These are phyloP conservation scores for Leishmania amazonensis DNA, from an alignment of 208 protist species.

Conservation along the genomic window DNA sequence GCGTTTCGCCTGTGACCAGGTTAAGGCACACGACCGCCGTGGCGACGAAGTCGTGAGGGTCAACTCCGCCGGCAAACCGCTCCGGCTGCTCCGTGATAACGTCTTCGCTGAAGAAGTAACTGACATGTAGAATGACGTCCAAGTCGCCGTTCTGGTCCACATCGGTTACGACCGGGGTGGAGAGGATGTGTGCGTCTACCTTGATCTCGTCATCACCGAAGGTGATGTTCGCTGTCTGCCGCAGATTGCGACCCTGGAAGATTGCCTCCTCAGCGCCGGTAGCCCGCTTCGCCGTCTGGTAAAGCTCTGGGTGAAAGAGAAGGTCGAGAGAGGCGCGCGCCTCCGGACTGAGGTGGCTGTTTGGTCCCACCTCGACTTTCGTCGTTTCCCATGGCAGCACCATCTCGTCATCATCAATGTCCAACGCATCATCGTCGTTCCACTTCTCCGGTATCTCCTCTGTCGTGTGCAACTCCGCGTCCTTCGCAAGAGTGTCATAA, in stretches of 20 bases:
- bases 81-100: slow-evolving; percentile 16
- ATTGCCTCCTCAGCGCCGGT: slow-evolving; percentile 27
- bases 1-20: slow-evolving; percentile 76
- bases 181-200: slow-evolving; percentile 88
- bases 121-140: slow-evolving; percentile 90
- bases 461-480: too few relatives aligned
- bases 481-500: not conserved
- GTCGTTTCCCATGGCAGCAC: not conserved
- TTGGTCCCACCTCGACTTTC: slow-evolving; percentile 35
- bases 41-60: slow-evolving; percentile 83
- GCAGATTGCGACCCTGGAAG: slow-evolving; percentile 45
- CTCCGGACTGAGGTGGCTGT: slow-evolving; percentile 66
- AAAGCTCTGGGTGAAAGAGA: slow-evolving; percentile 76
- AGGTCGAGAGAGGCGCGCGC: slow-evolving; percentile 73
- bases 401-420: slow-evolving; percentile 10
- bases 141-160: slow-evolving; percentile 83
- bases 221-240: slow-evolving; percentile 19
- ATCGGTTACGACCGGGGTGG: slow-evolving; percentile 85
- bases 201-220: slow-evolving; percentile 67
- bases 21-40: slow-evolving; percentile 87
- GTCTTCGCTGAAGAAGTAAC: slow-evolving; percentile 90
- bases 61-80: slow-evolving; percentile 38
- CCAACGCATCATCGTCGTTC: slow-evolving; percentile 17
- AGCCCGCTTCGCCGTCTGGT: slow-evolving; percentile 36
- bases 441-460: not conserved